Base-by-base conservation (phyloP, 352 stramenopile species). In the Elongisporangium prolatum region DNA sequence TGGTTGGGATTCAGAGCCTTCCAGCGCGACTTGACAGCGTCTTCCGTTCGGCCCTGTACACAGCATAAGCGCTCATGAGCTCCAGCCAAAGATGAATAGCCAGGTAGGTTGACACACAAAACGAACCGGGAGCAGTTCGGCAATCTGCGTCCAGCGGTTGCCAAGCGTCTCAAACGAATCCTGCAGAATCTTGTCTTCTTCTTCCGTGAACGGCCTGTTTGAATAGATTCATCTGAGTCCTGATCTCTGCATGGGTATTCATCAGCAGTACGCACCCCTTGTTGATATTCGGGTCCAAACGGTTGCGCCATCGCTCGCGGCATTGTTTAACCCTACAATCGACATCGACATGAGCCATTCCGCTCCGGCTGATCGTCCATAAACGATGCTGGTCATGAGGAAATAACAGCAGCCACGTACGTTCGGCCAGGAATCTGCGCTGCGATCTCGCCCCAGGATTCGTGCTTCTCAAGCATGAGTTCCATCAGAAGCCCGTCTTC, bases 231-330 rank as follows among this genome's bases (percentile, higher is more conserved):
- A 18, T n/a, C 9, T 49, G 5, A 2, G 0, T 2, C 5, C 52
- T 4, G 7, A 4, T 6, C 14, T 2, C 8, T 13, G 28, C 8
- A n/a, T 38, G 28, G 28, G 8, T 22, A 18, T 44, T 22, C 22
- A 51, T 4, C 14, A 18, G 44, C 22, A 44, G 4, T 10, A 57
- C 75, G 50, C 67, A 93, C 84, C 77, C 74, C 74, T 91, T 92
- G 68, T 92, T 95, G 64, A 98, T 90, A 54, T 86, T 95, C 14
- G 96, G 96, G 70, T 98, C 93, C 56, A 98, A 70, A 60, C 98
- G 95, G 71, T 98, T 98, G 48, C 97, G 78, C 89, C 95, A 99
- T 37, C 96, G 93, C 65, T 99, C 95, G 21, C 96, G 88, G 59
- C 96, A 99, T 67, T 98, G 96, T 68, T 99, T 98, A 0, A 86